phyloP scores from a whole-genome alignment of 1,139 yeast genomes.

The Wickerhamomyces sp. region DNA sequence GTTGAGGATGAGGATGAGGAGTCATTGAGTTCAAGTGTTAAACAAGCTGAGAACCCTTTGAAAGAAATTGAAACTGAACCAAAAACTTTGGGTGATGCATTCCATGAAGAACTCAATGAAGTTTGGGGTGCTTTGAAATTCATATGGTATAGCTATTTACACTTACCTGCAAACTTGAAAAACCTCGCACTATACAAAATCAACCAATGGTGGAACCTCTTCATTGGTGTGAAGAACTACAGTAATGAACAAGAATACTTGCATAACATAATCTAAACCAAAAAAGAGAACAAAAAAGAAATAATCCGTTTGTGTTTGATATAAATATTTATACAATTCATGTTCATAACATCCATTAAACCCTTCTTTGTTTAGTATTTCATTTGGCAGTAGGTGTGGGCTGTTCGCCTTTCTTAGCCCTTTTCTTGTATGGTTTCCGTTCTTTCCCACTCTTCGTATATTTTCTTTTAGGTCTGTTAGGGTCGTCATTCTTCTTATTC shows the following conservation, averaged over 20 bases:
- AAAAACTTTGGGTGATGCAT: constrained; percentile 36
- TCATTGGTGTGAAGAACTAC: constrained; percentile 52
- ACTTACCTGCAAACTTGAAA: constrained; percentile 63
- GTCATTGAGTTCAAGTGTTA: neutral
- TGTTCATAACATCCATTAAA: neutral
- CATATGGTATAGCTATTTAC: constrained; percentile 59
- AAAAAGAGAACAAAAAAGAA: neutral
- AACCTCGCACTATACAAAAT: constrained; percentile 44
- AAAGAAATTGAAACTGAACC: constrained; percentile 8
- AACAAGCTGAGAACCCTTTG: constrained; percentile 6
- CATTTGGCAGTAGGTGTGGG: constrained; percentile 2
- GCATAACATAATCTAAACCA: constrained; percentile 7
- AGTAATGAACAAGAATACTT: constrained; percentile 16
- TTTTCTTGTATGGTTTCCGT: constrained; percentile 26
- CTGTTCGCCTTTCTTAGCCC: constrained; percentile 22
- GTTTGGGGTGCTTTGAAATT: constrained; percentile 64
- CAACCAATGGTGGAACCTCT: constrained; percentile 65
- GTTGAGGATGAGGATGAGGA: neutral
- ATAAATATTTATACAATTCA: too few species aligned
- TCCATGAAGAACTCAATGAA: constrained; percentile 49
- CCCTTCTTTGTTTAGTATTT: neutral
- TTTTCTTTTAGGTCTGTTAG: constrained; percentile 23
- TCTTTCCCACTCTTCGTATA: constrained; percentile 25
- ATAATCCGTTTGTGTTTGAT: neutral
- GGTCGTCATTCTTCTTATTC: constrained; percentile 16